Percentiles rank a stretch among this genome's conserved stretches.
phyloP scores from a whole-genome alignment of 2,329 filamentous ascomycete genomes.

The Pseudogymnoascus sp. region DNA sequence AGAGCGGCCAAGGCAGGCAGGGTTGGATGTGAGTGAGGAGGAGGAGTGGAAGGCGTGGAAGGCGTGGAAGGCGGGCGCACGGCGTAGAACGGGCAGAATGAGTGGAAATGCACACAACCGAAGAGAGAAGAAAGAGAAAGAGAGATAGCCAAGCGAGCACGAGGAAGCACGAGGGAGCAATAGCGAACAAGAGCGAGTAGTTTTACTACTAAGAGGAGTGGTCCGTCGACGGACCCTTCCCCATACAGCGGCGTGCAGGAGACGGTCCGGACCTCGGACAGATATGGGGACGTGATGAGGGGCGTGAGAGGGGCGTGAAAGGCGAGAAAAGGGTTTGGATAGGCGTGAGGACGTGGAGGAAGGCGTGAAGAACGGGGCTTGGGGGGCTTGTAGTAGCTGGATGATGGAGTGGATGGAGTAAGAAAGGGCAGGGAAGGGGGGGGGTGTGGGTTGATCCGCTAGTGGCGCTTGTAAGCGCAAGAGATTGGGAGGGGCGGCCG shows the following conservation, averaged over 20 bases:
- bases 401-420: not conserved
- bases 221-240: not conserved
- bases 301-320: not conserved
- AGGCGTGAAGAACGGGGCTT: no score
- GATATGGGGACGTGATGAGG: not conserved
- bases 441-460: conserved; percentile 1
- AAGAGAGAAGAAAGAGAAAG: not conserved
- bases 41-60: not conserved
- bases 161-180: not conserved
- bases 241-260: conserved; percentile 2
- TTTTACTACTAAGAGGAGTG: not conserved
- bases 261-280: not conserved
- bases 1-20: not conserved
- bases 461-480: not conserved
- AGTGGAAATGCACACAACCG: not conserved
- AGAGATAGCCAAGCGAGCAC: not conserved
- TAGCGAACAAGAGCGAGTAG: not conserved
- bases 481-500: conserved; percentile 2
- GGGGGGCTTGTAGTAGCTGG: no score
- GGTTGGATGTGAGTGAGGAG: not conserved
- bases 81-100: not conserved
- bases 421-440: not conserved
- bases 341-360: not conserved
- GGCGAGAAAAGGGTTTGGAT: not conserved
- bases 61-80: not conserved